Percentiles rank a stretch among this genome's conserved stretches.
These are phyloP conservation scores for Sporothrix curviconia DNA, from an alignment of 2,329 filamentous ascomycete species.

Conservation along the genomic window DNA sequence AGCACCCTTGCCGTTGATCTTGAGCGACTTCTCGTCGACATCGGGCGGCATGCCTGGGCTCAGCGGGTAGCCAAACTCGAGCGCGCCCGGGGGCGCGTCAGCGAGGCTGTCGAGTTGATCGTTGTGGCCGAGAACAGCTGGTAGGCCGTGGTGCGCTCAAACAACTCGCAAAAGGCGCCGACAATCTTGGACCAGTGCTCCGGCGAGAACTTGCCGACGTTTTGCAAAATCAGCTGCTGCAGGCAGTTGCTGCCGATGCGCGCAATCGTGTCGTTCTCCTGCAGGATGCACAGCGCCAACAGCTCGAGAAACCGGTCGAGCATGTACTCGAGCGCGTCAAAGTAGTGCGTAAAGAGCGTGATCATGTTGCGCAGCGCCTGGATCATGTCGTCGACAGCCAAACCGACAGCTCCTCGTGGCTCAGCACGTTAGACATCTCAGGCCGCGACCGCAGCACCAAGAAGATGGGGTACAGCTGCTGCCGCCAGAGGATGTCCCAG, in stretches of 20 bases:
- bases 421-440: constrained; percentile 91
- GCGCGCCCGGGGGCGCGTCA: constrained; percentile 46
- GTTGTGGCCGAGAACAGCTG: constrained; percentile 85
- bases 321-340: constrained; percentile 94
- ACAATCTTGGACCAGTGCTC: constrained; percentile 94
- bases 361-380: constrained; percentile 98
- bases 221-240: constrained; percentile 92
- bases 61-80: constrained; percentile 42
- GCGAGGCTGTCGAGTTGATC: constrained; percentile 45
- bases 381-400: constrained; percentile 99
- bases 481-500: constrained; percentile 97
- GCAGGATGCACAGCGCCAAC: constrained; percentile 90
- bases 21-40: constrained; percentile 51
- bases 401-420: constrained; percentile 93
- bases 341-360: constrained; percentile 96
- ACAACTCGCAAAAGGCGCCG: constrained; percentile 90
- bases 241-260: constrained; percentile 97
- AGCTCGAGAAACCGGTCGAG: constrained; percentile 94
- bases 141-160: constrained; percentile 88
- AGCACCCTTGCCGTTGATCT: constrained; percentile 38
- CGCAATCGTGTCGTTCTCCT: constrained; percentile 97
- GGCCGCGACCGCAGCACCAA: constrained; percentile 94
- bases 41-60: constrained; percentile 28
- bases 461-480: constrained; percentile 96
- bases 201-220: constrained; percentile 82